Percentiles rank a stretch among this genome's conserved stretches.
Evolutionary conservation across 2,329 filamentous ascomycete species (phyloP).

Genomic region (Juglanconis oblonga): DNA sequence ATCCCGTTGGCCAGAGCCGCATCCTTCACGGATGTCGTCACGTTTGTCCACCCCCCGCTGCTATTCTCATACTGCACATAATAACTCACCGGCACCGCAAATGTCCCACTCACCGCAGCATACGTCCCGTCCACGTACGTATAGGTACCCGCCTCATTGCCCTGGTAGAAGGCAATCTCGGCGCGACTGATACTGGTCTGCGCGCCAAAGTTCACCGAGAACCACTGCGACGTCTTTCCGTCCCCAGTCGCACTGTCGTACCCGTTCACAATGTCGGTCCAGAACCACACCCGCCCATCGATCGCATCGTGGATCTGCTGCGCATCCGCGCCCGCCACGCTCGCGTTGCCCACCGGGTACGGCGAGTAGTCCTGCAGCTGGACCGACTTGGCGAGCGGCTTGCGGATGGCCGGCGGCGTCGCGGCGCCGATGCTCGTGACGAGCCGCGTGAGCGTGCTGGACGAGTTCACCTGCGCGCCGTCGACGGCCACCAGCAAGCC

Average conservation of each 20-base stretch:
- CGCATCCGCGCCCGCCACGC: conserved; percentile 23
- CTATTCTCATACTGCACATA: conserved; percentile 24
- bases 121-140: conserved; percentile 11
- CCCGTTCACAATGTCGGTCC: conserved; percentile 35
- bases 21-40: conserved; percentile 20
- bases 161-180: conserved; percentile 35
- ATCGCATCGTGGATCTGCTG: conserved; percentile 33
- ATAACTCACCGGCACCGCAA: conserved; percentile 29
- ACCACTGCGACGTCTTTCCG: conserved; percentile 31
- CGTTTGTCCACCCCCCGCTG: conserved; percentile 28
- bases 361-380: conserved; percentile 28
- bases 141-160: conserved; percentile 23
- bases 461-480: conserved; percentile 29
- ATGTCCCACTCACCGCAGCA: conserved; percentile 8
- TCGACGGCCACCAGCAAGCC: conserved; percentile 35
- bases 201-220: conserved; percentile 33
- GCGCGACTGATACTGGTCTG: conserved; percentile 26
- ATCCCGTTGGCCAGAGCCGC: conserved; percentile 33
- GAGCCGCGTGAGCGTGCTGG: conserved; percentile 26
- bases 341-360: conserved; percentile 31
- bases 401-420: conserved; percentile 25
- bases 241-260: conserved; percentile 31
- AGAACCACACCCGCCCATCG: conserved; percentile 38
- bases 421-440: conserved; percentile 4
- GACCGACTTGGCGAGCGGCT: conserved; percentile 33